Conservation (phyloP, 1,284 basidiomycete species). For the Meripilus lineatus region DNA sequence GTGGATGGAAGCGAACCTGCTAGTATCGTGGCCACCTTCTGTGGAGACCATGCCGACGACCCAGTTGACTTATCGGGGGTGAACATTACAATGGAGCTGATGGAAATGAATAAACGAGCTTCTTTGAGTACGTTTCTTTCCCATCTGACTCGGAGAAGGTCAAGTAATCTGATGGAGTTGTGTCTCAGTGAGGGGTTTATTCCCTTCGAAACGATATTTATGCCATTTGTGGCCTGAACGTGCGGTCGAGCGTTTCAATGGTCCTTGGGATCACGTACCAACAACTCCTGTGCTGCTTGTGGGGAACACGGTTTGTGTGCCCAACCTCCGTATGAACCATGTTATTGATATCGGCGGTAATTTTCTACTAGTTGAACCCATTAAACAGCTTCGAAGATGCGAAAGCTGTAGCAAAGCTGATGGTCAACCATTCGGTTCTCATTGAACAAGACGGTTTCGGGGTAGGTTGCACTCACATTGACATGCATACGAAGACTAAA, state of each 20-base stretch:
- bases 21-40: no score
- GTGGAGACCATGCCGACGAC: no score
- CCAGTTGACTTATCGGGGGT: no score
- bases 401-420: conserved; percentile 10
- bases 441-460: conserved; percentile 19
- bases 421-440: conserved; percentile 14
- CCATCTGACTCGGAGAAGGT: no score
- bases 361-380: conserved; percentile 15
- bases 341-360: not conserved
- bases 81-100: no score
- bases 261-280: conserved; percentile 20
- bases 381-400: no score
- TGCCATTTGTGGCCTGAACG: conserved; percentile 16
- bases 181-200: conserved; percentile 8
- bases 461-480: conserved; percentile 6
- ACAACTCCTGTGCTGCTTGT: conserved; percentile 18
- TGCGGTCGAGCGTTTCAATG: conserved; percentile 19
- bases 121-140: no score
- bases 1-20: no score
- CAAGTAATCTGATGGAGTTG: no score
- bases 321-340: not conserved
- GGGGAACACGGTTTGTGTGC: conserved; percentile 14
- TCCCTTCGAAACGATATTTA: conserved; percentile 6
- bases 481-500: not conserved
- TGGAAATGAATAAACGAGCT: no score